Evolutionary conservation across 139 green algal species (phyloP).

Genomic region (Coelastrella sp.): DNA sequence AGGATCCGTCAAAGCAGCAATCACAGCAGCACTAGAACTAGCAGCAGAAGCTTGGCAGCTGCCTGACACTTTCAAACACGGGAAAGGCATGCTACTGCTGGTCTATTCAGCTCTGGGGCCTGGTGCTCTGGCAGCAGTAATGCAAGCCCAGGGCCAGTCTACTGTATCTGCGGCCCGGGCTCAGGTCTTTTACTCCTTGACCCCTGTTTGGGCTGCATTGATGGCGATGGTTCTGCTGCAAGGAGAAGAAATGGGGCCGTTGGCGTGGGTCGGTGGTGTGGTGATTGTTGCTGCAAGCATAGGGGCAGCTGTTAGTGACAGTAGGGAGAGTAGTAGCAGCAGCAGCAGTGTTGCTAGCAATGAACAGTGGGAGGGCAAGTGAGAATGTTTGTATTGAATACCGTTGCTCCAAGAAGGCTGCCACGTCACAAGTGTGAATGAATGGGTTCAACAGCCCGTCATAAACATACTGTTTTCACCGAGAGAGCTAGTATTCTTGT

Average conservation of each 20-base stretch:
- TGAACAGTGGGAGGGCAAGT: background rate
- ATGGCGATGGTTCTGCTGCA: slow-evolving; percentile 54
- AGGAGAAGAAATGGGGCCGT: slow-evolving; percentile 59
- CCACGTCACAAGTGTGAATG: no score
- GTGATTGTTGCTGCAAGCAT: slow-evolving; percentile 46
- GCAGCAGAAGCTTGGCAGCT: slow-evolving; percentile 33
- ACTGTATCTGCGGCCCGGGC: slow-evolving; percentile 50
- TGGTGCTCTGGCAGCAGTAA: slow-evolving; percentile 58
- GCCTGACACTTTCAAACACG: background rate
- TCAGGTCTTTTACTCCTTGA: slow-evolving; percentile 69
- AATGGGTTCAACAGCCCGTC: no score
- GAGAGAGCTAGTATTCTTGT: no score
- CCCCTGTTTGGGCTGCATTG: slow-evolving; percentile 62
- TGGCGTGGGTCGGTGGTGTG: slow-evolving; percentile 58
- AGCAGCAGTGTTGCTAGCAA: slow-evolving; percentile 1
- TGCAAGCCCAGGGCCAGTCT: slow-evolving; percentile 60
- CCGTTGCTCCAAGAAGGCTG: no score
- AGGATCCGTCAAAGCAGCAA: background rate
- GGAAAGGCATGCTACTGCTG: slow-evolving; percentile 41
- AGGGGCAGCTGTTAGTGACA: slow-evolving; percentile 8
- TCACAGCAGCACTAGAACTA: slow-evolving; percentile 3
- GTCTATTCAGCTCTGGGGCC: slow-evolving; percentile 60
- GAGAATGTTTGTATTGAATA: no score
- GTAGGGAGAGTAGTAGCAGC: slow-evolving; percentile 41
- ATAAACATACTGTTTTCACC: no score